Evolutionary conservation across 2,329 filamentous ascomycete genomes (phyloP), one percentile per base, ranked within the genome.

Genomic region (Claviceps maximensis): DNA sequence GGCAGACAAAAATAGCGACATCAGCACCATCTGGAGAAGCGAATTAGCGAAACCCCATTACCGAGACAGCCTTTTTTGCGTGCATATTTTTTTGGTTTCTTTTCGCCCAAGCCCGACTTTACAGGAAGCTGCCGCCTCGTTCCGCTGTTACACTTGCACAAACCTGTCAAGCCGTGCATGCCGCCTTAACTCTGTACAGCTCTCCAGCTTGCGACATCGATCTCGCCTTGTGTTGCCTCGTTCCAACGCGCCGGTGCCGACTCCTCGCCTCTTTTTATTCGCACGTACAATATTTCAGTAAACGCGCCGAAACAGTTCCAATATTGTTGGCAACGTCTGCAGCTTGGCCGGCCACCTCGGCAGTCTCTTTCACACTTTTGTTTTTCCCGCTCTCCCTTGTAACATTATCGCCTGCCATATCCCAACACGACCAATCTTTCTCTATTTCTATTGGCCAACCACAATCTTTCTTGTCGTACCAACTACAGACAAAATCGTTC

Each of bases 241-340:
- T 57, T 49, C 57, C 61, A 64, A 63, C 63, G 59, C 64, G 56
- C 57, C 58, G 65, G 66, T 68, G 61, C 60, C 65, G 65, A 65
- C 56, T 55, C 55, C 58, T 63, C 62, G 60, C 59, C 61, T 65
- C 59, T 59, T 63, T 63, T 58, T 59, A 53, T 57, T 56, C 58
- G 61, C 56, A 61, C 58, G 60, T 56, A 53, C 59, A 56, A 55
- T 56, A 54, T 56, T 55, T 58, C 57, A 58, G 57, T 62, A 58
- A 57, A 58, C 55, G 56, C 57, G 57, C 59, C 64, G 60, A 66
- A 61, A 64, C 62, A 63, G 51, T 54, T 55, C 57, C 61, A 62
- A 64, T 60, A 63, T 59, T 64, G 66, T 65, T 68, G 67, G 67
- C 61, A 60, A 65, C 61, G 58, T 62, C 65, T 62, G 60, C 60